Percentiles rank a stretch among this genome's conserved stretches.
These are phyloP conservation scores for Corynascus novoguineensis DNA, from an alignment of 495 filamentous ascomycete species.

Conservation along the genomic window DNA sequence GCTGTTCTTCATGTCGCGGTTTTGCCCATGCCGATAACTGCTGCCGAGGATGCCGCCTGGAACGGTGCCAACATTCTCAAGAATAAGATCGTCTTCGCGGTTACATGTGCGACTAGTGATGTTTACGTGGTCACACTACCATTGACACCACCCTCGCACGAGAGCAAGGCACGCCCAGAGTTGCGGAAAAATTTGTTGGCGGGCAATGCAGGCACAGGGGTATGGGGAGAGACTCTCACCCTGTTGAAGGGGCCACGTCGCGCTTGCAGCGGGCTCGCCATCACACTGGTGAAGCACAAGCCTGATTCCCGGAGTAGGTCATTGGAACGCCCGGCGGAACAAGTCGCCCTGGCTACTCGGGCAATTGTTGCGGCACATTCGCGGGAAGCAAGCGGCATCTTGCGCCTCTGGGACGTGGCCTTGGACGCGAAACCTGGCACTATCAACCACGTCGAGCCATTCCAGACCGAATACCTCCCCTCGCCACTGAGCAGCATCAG, in stretches of 20 bases:
- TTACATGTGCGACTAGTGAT: constrained; percentile 63
- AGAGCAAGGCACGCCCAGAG: constrained; percentile 46
- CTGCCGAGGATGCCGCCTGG: constrained; percentile 45
- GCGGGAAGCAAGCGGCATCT: constrained; percentile 57
- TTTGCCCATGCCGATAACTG: constrained; percentile 45
- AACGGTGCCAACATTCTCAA: constrained; percentile 56
- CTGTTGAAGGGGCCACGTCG: constrained; percentile 54
- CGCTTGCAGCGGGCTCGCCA: constrained; percentile 58
- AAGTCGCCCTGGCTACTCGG: constrained; percentile 17
- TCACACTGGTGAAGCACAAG: constrained; percentile 55
- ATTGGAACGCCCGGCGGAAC: constrained; percentile 27
- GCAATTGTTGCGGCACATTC: constrained; percentile 53
- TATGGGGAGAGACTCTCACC: constrained; percentile 58
- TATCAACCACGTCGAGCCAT: constrained; percentile 48
- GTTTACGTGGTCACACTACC: constrained; percentile 68
- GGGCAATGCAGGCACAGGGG: constrained; percentile 46
- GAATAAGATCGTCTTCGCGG: constrained; percentile 61
- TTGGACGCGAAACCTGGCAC: constrained; percentile 35
- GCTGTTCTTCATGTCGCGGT: constrained; percentile 56
- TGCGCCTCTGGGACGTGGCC: constrained; percentile 44
- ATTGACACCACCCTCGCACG: constrained; percentile 63
- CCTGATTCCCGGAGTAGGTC: constrained; percentile 32
- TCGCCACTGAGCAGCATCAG: constrained; percentile 59
- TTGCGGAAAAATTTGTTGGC: constrained; percentile 41
- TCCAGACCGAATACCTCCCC: constrained; percentile 58